These are phyloP conservation scores for Tarenaya hassleriana DNA, from an alignment of 345 rosid species.

Conservation along the genomic window DNA sequence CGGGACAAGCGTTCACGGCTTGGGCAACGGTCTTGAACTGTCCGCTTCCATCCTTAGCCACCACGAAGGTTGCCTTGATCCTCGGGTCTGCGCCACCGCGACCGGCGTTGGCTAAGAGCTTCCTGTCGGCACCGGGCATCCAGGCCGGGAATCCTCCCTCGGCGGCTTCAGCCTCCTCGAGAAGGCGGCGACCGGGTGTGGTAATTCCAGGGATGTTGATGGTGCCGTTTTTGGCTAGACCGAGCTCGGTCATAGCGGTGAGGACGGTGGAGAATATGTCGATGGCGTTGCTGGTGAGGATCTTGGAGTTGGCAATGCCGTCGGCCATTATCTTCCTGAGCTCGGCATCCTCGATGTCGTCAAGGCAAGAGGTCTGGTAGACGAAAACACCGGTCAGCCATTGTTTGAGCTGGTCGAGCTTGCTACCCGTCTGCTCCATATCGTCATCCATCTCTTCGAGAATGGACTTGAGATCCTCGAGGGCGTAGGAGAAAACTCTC, in stretches of 20 bases:
- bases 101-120: conserved; percentile 37
- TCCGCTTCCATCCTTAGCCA: conserved; percentile 80
- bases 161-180: conserved; percentile 24
- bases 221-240: conserved; percentile 21
- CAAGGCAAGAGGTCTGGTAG: conserved; percentile 31
- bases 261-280: conserved; percentile 35
- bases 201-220: background rate
- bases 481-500: conserved; percentile 33
- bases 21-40: conserved; percentile 43
- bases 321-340: conserved; percentile 24
- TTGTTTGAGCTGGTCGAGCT: conserved; percentile 30
- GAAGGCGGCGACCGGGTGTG: conserved; percentile 40
- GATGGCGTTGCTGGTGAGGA: conserved; percentile 46
- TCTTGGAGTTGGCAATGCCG: conserved; percentile 29
- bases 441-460: conserved; percentile 35
- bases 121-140: conserved; percentile 55
- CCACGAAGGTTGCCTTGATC: conserved; percentile 45
- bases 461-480: conserved; percentile 30
- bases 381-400: conserved; percentile 34
- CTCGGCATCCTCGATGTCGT: conserved; percentile 27
- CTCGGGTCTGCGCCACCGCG: conserved; percentile 17
- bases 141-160: conserved; percentile 45
- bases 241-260: conserved; percentile 22
- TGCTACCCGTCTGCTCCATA: conserved; percentile 24
- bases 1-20: conserved; percentile 42